These are phyloP conservation scores for Bolboschoenoplectus hybrid DNA, from an alignment of 202 grass and related monocot species.

Conservation along the genomic window DNA sequence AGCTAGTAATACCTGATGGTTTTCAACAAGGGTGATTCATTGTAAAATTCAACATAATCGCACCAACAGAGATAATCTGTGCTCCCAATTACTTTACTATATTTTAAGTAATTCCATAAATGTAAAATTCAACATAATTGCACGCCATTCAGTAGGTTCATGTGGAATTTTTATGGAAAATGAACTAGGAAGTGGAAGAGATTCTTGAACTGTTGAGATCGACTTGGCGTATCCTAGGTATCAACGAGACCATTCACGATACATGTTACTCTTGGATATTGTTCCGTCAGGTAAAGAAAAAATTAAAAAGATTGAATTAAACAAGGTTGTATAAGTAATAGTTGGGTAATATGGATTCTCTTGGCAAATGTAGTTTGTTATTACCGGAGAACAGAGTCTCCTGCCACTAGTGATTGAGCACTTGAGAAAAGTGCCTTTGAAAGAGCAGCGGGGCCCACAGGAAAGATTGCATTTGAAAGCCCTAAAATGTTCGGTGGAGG, in stretches of 20 bases:
- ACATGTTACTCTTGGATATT: conserved; percentile 99
- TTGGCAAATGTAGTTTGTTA: conserved; percentile 73
- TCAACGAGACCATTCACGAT: conserved; percentile 91
- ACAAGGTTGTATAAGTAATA: neutral
- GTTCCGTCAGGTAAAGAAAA: conserved; percentile 82
- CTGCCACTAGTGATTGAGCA: conserved; percentile 78
- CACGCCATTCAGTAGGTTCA: neutral
- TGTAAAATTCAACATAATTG: neutral
- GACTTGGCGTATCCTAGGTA: conserved; percentile 92
- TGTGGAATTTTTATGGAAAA: conserved; percentile 25
- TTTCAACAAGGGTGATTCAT: neutral
- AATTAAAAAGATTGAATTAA: conserved; percentile 10
- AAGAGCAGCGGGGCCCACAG: conserved; percentile 87
- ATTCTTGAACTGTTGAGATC: conserved; percentile 94
- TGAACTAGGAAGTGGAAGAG: conserved; percentile 89
- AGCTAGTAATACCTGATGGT: neutral
- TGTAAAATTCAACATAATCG: conserved; percentile 25
- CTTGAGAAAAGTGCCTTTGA: conserved; percentile 94
- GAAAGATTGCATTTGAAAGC: conserved; percentile 94
- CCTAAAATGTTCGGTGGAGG: conserved; percentile 72
- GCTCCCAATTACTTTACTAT: neutral
- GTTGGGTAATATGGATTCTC: conserved; percentile 25
- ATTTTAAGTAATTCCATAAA: neutral
- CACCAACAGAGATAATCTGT: neutral
- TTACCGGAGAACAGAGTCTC: conserved; percentile 82